These are phyloP conservation scores for Xylariales sp. DNA, from an alignment of 2,329 filamentous ascomycete genomes.

Conservation along the genomic window DNA sequence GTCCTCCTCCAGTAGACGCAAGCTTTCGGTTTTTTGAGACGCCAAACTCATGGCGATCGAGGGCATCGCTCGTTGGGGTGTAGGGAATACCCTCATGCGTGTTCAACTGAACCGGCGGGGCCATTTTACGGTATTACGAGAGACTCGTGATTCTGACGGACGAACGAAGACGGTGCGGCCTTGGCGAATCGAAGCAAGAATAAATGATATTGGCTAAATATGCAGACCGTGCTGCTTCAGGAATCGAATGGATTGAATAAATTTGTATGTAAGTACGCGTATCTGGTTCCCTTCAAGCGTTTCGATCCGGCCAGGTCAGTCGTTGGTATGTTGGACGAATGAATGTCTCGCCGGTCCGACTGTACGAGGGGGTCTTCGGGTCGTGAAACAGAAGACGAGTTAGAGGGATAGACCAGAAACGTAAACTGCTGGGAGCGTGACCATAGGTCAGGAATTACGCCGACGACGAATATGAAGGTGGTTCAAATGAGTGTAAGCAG, in stretches of 20 bases:
- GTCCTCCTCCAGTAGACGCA: conserved; percentile 77
- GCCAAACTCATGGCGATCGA: conserved; percentile 69
- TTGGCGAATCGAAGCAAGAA: conserved; percentile 50
- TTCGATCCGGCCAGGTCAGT: conserved; percentile 37
- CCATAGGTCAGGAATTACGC: conserved; percentile 53
- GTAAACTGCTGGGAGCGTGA: conserved; percentile 46
- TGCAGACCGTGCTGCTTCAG: conserved; percentile 59
- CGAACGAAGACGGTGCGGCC: conserved; percentile 49
- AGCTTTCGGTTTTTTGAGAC: conserved; percentile 74
- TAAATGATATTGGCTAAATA: conserved; percentile 44
- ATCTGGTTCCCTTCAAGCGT: conserved; percentile 33
- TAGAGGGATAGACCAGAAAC: conserved; percentile 42
- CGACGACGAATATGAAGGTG: conserved; percentile 49
- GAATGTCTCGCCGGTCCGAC: conserved; percentile 33
- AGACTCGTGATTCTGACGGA: conserved; percentile 6
- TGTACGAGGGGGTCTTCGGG: conserved; percentile 35
- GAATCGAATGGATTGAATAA: conserved; percentile 53
- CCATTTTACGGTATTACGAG: conserved; percentile 56
- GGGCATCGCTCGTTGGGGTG: conserved; percentile 63
- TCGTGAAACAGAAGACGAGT: conserved; percentile 42
- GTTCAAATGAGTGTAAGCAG: conserved; percentile 66
- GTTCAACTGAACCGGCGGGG: conserved; percentile 61
- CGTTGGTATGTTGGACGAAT: conserved; percentile 35
- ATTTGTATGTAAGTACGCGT: conserved; percentile 34
- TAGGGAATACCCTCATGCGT: conserved; percentile 58